These are phyloP conservation scores for Asclepias syriaca DNA, from an alignment of 257 asterid species.

Conservation along the genomic window DNA sequence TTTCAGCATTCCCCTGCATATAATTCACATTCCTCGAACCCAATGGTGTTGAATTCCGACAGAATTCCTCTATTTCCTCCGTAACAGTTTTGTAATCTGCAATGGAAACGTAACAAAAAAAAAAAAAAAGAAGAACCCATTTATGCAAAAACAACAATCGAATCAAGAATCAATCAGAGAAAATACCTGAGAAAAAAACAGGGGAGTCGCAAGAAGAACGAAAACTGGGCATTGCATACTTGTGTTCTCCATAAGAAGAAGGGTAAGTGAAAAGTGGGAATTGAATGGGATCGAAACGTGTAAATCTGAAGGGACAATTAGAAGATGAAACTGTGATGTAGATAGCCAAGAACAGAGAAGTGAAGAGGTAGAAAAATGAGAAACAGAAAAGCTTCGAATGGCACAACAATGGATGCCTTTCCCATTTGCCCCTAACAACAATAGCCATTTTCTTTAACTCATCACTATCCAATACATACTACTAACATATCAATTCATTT, in stretches of 20 bases:
- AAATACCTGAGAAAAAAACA: slow-evolving; percentile 64
- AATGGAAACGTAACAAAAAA: slow-evolving; percentile 1
- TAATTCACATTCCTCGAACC: slow-evolving; percentile 42
- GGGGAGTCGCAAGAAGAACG: slow-evolving; percentile 86
- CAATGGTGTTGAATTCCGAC: slow-evolving; percentile 28
- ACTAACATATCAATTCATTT: not conserved
- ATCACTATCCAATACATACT: not conserved
- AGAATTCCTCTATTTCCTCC: slow-evolving; percentile 35
- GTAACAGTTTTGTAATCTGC: slow-evolving; percentile 58
- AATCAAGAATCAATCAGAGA: not conserved
- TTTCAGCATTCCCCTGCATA: slow-evolving; percentile 40
- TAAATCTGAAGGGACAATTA: slow-evolving; percentile 61
- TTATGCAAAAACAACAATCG: slow-evolving; percentile 1
- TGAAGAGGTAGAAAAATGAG: slow-evolving; percentile 62
- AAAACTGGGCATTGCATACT: slow-evolving; percentile 64
- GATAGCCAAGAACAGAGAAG: slow-evolving; percentile 49
- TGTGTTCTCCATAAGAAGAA: slow-evolving; percentile 88
- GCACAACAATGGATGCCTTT: slow-evolving; percentile 50
- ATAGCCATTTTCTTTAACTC: slow-evolving; percentile 1
- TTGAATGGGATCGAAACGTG: slow-evolving; percentile 73
- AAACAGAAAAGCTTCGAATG: slow-evolving; percentile 72
- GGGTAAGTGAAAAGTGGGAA: slow-evolving; percentile 62
- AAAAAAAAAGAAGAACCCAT: slow-evolving; percentile 8
- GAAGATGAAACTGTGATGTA: slow-evolving; percentile 48
- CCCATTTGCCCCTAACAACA: slow-evolving; percentile 1